Conservation (phyloP, 2,329 filamentous ascomycete species). For the Diaporthe vaccinii region DNA sequence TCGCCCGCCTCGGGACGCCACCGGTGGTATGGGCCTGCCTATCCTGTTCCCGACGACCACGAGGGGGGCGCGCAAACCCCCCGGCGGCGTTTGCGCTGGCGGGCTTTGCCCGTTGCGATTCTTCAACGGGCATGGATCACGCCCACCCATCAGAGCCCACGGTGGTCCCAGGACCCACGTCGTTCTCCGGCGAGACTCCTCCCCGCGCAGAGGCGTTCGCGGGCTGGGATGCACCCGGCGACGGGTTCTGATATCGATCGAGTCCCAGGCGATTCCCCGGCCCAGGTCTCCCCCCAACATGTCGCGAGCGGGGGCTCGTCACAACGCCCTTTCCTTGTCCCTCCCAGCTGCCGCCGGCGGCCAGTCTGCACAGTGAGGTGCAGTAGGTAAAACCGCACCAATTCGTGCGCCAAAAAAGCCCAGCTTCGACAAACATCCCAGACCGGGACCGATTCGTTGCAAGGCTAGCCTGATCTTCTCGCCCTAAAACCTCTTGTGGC, state of each 20-base stretch:
- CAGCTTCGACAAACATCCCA: not conserved
- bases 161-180: constrained; percentile 6
- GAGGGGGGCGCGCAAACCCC: not conserved
- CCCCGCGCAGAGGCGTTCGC: not conserved
- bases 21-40: not conserved
- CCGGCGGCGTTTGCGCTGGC: not conserved
- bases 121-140: not conserved
- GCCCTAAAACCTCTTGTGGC: constrained; percentile 3
- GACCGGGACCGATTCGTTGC: constrained; percentile 4
- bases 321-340: not conserved
- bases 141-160: constrained; percentile 12
- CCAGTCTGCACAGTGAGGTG: not conserved
- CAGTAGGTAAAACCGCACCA: not conserved
- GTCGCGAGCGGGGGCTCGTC: constrained; percentile 18
- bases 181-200: not conserved
- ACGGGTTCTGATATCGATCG: constrained; percentile 13
- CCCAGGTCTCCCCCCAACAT: constrained; percentile 7
- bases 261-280: not conserved
- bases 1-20: constrained; percentile 23
- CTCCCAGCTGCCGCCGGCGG: constrained; percentile 8
- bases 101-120: constrained; percentile 4
- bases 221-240: constrained; percentile 21
- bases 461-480: constrained; percentile 19
- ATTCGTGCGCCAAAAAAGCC: not conserved
- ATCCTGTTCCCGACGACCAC: constrained; percentile 16